Conservation (phyloP, 2,329 filamentous ascomycete genomes). For the Cercospora sesami region DNA sequence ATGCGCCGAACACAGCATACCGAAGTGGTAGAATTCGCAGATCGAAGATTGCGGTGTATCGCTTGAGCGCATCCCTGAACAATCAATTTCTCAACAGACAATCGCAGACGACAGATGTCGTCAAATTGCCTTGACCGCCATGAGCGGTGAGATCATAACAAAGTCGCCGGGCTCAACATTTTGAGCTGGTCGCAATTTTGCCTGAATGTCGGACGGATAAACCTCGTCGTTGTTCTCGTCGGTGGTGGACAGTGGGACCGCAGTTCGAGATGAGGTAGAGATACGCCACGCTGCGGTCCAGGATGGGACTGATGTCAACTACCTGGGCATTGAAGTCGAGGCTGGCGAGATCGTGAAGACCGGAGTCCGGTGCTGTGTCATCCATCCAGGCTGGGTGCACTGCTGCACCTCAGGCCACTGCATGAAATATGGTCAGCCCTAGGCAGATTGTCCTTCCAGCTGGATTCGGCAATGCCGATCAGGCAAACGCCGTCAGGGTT, state of each 20-base stretch:
- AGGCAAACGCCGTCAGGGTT: conserved; percentile 8
- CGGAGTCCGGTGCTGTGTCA: conserved; percentile 2
- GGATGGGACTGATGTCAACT: background rate
- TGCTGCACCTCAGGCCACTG: background rate
- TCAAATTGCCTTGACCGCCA: background rate
- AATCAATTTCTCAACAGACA: background rate
- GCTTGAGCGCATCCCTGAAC: background rate
- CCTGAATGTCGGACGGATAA: background rate
- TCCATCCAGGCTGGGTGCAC: background rate
- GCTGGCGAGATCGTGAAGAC: background rate
- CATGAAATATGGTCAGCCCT: background rate
- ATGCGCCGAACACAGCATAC: background rate
- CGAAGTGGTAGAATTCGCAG: background rate
- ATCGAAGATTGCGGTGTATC: background rate
- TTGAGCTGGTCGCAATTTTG: background rate
- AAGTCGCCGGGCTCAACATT: background rate
- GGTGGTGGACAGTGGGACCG: background rate
- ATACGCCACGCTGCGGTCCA: background rate
- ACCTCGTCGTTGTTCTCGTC: background rate
- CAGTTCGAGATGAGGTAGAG: background rate
- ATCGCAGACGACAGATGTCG: background rate
- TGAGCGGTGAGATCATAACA: background rate
- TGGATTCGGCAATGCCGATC: background rate
- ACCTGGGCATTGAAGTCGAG: no score
- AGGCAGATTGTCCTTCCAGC: background rate